phyloP scores from a whole-genome alignment of 1,284 basidiomycete species.

The Cryptococcus sp. region DNA sequence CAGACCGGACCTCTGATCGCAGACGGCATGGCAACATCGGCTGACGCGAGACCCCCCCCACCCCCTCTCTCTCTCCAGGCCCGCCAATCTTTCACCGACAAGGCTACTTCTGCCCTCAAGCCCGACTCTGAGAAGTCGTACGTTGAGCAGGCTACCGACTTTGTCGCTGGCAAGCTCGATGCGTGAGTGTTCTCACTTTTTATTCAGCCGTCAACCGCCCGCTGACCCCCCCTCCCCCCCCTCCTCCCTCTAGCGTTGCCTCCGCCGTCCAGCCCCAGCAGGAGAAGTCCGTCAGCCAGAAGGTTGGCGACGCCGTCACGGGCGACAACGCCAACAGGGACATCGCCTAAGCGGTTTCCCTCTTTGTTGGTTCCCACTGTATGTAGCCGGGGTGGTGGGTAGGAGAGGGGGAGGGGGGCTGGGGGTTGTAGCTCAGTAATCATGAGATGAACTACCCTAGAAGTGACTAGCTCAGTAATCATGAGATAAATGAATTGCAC shows the following conservation, averaged over 20 bases:
- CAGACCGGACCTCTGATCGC: too few relatives aligned
- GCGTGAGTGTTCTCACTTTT: slow-evolving; percentile 18
- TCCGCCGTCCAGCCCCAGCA: slow-evolving; percentile 39
- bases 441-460: too few relatives aligned
- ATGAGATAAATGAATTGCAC: too few relatives aligned
- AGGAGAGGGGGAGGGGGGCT: too few relatives aligned
- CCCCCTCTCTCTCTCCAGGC: slow-evolving; percentile 21
- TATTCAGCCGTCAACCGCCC: not conserved
- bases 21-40: not conserved
- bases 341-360: slow-evolving; percentile 16
- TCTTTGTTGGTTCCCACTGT: too few relatives aligned
- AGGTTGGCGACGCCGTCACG: slow-evolving; percentile 43
- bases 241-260: slow-evolving; percentile 23
- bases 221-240: not conserved
- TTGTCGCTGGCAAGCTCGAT: slow-evolving; percentile 41
- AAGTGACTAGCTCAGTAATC: too few relatives aligned
- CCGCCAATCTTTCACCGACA: slow-evolving; percentile 45
- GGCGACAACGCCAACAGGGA: slow-evolving; percentile 39
- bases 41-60: not conserved
- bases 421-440: too few relatives aligned
- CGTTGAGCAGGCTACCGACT: slow-evolving; percentile 44
- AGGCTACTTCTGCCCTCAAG: slow-evolving; percentile 40
- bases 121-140: slow-evolving; percentile 48
- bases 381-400: too few relatives aligned
- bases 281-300: slow-evolving; percentile 47